These are phyloP conservation scores for Aureobasidium pullulans DNA, from an alignment of 2,329 filamentous ascomycete species.

Conservation along the genomic window DNA sequence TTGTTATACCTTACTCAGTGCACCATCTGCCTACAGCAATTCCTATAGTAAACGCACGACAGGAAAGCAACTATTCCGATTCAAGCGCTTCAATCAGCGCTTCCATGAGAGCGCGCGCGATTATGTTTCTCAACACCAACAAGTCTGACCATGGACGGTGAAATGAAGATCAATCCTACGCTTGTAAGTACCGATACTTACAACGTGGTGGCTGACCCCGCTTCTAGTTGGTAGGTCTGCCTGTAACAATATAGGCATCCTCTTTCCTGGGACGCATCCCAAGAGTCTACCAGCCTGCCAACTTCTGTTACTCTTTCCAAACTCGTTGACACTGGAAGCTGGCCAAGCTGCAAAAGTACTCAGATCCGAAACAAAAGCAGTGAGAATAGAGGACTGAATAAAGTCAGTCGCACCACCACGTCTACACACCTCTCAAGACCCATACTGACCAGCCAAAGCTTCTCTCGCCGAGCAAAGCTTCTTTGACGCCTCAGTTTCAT, in stretches of 20 bases:
- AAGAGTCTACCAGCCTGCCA: background rate
- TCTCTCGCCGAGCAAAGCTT: constrained; percentile 3
- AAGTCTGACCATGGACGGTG: background rate
- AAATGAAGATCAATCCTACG: background rate
- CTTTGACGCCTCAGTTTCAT: background rate
- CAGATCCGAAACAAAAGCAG: background rate
- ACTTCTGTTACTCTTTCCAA: background rate
- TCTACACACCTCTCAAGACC: background rate
- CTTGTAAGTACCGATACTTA: background rate
- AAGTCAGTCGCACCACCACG: background rate
- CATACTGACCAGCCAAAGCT: background rate
- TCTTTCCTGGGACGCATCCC: background rate
- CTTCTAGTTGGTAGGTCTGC: background rate
- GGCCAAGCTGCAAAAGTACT: background rate
- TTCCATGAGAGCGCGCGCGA: too few species aligned
- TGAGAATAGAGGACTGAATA: background rate
- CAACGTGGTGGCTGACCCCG: constrained; percentile 5
- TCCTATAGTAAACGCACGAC: too few species aligned
- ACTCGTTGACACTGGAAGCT: background rate
- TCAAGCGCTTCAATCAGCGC: too few species aligned
- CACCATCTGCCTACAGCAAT: too few species aligned
- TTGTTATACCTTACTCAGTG: too few species aligned
- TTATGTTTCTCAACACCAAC: too few species aligned
- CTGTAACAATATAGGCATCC: background rate
- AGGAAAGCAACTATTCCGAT: too few species aligned